phyloP scores from a whole-genome alignment of 768 basidiomycete genomes.

The Boletus edulis region DNA sequence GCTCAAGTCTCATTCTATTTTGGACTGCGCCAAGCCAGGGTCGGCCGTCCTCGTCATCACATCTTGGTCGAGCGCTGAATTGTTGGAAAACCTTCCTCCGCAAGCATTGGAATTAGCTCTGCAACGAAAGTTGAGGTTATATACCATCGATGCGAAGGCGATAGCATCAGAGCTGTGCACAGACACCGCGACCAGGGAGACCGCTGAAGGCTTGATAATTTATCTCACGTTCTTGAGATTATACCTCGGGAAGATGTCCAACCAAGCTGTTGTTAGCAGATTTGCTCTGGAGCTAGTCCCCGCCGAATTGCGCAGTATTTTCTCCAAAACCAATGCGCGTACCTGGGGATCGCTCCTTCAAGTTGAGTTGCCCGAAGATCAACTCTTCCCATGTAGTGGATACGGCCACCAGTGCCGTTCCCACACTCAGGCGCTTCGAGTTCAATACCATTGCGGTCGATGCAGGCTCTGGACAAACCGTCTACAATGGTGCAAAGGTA shows the following conservation, averaged over 20 bases:
- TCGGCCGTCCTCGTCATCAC: constrained; percentile 75
- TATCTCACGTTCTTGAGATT: constrained; percentile 83
- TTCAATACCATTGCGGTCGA: constrained; percentile 76
- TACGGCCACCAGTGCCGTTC: constrained; percentile 18
- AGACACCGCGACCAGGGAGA: constrained; percentile 36
- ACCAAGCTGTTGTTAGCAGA: constrained; percentile 49
- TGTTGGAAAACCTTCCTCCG: constrained; percentile 62
- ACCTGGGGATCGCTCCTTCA: constrained; percentile 70
- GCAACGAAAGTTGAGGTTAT: constrained; percentile 55
- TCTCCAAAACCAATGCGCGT: constrained; percentile 52
- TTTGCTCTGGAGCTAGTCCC: constrained; percentile 48
- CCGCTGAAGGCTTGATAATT: constrained; percentile 55
- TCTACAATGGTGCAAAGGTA: constrained; percentile 58
- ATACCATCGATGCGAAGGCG: constrained; percentile 55
- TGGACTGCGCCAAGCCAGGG: constrained; percentile 62
- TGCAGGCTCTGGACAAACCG: constrained; percentile 51
- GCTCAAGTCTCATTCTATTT: constrained; percentile 72
- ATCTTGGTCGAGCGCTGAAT: constrained; percentile 73
- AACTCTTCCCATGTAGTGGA: constrained; percentile 16
- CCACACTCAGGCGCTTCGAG: constrained; percentile 55
- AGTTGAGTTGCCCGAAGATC: constrained; percentile 40
- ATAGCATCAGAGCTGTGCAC: constrained; percentile 39
- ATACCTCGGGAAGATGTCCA: constrained; percentile 68
- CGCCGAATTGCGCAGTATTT: constrained; percentile 40
- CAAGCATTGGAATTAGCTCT: constrained; percentile 41